Evolutionary conservation across 441 rosid genomes (phyloP).

Genomic region (Populus hybrid): DNA sequence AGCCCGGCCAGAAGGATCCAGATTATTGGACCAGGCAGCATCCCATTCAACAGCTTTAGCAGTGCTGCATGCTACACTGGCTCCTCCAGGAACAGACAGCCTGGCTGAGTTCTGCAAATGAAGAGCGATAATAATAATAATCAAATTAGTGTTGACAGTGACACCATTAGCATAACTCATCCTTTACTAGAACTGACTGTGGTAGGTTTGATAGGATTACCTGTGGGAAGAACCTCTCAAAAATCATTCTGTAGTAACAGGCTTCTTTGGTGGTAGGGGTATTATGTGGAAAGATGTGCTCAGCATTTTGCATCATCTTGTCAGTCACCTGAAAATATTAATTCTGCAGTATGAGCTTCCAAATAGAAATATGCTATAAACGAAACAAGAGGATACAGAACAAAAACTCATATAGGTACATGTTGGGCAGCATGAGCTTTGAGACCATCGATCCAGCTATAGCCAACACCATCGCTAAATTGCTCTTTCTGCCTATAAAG

Average conservation of each 20-base stretch:
- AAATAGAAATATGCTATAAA: not conserved
- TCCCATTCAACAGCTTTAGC: constrained; percentile 89
- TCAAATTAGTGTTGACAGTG: not conserved
- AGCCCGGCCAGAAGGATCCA: constrained; percentile 89
- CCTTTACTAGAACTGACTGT: not conserved
- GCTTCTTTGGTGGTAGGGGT: constrained; percentile 83
- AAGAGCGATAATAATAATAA: not conserved
- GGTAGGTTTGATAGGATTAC: constrained; percentile 22
- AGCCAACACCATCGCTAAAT: constrained; percentile 93
- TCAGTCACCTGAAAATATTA: constrained; percentile 52
- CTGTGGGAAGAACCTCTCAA: constrained; percentile 91
- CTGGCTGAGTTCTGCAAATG: constrained; percentile 68
- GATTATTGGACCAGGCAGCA: constrained; percentile 67
- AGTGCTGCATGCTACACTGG: constrained; percentile 82
- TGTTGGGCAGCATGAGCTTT: constrained; percentile 68
- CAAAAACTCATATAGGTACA: constrained; percentile 26
- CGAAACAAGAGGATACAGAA: not conserved
- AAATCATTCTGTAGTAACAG: constrained; percentile 80
- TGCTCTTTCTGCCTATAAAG: constrained; percentile 90
- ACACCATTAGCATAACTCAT: not conserved
- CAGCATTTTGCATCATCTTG: constrained; percentile 78
- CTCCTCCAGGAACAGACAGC: constrained; percentile 84
- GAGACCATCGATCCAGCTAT: constrained; percentile 94
- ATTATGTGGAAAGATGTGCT: constrained; percentile 65
- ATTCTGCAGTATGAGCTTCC: not conserved